A percentile compares a stretch with the other conserved stretches of the same genome.
These are phyloP conservation scores for Phyllosticta ampelicida DNA, from an alignment of 2,329 filamentous ascomycete species.

Conservation along the genomic window DNA sequence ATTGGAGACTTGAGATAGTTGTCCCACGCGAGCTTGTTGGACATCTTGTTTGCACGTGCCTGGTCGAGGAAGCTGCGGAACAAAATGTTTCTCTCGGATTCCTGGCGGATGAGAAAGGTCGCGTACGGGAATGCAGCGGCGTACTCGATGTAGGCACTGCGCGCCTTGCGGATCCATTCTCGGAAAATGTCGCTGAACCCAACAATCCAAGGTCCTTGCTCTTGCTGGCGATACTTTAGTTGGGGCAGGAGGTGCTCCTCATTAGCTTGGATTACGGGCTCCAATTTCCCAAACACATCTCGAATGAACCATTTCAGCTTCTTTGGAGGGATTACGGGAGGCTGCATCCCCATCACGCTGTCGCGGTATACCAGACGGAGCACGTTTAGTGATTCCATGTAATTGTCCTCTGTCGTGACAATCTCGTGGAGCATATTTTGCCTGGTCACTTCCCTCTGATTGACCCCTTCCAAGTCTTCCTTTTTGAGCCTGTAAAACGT, in stretches of 20 bases:
- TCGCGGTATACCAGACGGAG: slow-evolving; percentile 79
- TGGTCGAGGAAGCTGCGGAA: slow-evolving; percentile 81
- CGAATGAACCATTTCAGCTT: slow-evolving; percentile 68
- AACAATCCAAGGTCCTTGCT: slow-evolving; percentile 87
- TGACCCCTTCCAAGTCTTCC: slow-evolving; percentile 58
- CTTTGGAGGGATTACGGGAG: slow-evolving; percentile 69
- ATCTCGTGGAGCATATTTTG: slow-evolving; percentile 96
- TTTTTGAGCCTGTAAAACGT: slow-evolving; percentile 77
- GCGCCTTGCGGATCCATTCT: slow-evolving; percentile 96
- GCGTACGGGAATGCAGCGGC: slow-evolving; percentile 79
- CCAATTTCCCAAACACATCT: slow-evolving; percentile 83
- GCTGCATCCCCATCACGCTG: slow-evolving; percentile 59
- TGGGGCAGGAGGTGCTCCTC: slow-evolving; percentile 87
- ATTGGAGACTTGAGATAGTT: slow-evolving; percentile 91
- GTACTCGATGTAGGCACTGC: slow-evolving; percentile 81
- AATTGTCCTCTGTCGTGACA: slow-evolving; percentile 83
- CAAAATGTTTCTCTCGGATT: slow-evolving; percentile 71
- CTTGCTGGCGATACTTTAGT: slow-evolving; percentile 91
- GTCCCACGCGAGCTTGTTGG: slow-evolving; percentile 80
- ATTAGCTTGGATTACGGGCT: slow-evolving; percentile 80
- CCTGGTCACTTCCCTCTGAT: slow-evolving; percentile 80
- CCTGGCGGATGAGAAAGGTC: slow-evolving; percentile 70
- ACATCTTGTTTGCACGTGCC: slow-evolving; percentile 65
- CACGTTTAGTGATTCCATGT: slow-evolving; percentile 81
- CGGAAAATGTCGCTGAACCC: slow-evolving; percentile 96